phyloP scores from a whole-genome alignment of 345 rosid species.

The Acer saccharum region DNA sequence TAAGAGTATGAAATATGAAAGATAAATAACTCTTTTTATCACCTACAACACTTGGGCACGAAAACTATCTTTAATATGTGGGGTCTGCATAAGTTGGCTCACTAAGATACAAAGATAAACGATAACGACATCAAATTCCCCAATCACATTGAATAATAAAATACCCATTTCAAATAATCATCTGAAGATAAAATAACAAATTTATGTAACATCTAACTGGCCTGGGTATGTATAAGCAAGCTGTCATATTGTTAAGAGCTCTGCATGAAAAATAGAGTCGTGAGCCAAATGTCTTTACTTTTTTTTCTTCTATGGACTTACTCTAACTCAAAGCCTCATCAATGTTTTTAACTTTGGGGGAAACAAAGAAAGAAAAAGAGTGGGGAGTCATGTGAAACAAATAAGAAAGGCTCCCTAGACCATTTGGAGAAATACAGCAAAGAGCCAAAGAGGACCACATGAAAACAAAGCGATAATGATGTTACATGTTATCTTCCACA shows the following conservation, averaged over 20 bases:
- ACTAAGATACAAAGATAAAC: neutral
- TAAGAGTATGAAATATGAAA: neutral
- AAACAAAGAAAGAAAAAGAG: neutral
- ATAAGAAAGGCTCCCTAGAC: constrained; percentile 4
- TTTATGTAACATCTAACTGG: neutral
- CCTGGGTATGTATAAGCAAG: neutral
- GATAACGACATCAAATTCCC: neutral
- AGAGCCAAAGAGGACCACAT: constrained; percentile 40
- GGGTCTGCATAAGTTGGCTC: neutral
- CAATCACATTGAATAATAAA: neutral
- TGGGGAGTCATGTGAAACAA: neutral
- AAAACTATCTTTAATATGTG: neutral
- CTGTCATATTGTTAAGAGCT: neutral
- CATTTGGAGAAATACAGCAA: constrained; percentile 8
- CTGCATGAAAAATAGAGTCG: neutral
- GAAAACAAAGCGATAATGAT: constrained; percentile 17
- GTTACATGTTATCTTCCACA: constrained; percentile 26
- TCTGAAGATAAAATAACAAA: neutral
- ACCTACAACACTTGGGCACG: neutral
- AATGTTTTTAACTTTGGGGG: neutral
- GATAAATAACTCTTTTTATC: neutral
- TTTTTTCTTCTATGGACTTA: neutral
- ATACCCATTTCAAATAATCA: neutral
- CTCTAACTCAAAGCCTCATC: neutral
- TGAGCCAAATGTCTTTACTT: neutral